Percentiles rank a stretch among this genome's conserved stretches.
These are phyloP conservation scores for Oemleria cerasiformis DNA, from an alignment of 306 rosid genomes.

Conservation along the genomic window DNA sequence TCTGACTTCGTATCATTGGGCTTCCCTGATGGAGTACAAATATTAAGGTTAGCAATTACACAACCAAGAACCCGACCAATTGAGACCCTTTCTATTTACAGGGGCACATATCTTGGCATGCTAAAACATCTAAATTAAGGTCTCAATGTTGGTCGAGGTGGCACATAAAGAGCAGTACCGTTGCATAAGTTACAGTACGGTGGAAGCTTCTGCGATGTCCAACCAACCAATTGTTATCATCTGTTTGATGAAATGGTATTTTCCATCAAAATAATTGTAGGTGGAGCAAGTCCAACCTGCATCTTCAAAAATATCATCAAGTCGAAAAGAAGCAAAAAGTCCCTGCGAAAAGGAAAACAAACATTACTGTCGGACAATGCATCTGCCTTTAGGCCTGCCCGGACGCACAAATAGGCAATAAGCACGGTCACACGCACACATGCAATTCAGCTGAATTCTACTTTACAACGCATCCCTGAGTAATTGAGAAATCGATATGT, in stretches of 20 bases:
- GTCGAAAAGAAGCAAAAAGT: background rate
- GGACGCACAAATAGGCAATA: background rate
- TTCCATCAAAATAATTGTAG: background rate
- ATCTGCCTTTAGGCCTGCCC: background rate
- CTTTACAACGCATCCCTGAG: background rate
- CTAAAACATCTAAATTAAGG: no score
- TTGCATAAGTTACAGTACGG: no score
- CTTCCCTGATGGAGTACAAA: no score
- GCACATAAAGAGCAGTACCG: no score
- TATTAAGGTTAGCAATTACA: no score
- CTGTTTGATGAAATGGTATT: background rate
- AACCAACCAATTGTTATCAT: no score
- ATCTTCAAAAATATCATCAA: background rate
- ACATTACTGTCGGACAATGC: background rate
- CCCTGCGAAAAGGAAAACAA: conserved; percentile 4
- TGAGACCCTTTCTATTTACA: no score
- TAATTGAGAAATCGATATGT: background rate
- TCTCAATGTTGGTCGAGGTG: no score
- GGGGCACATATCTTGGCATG: no score
- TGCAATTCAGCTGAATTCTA: background rate
- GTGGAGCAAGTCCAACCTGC: background rate
- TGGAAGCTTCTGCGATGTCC: no score
- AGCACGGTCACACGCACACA: background rate
- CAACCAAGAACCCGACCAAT: no score
- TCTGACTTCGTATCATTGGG: no score